Evolutionary conservation across 164 flowering plant genomes (phyloP), one percentile per base, ranked within the genome.

Genomic region (Chloranthus sessilifolius): DNA sequence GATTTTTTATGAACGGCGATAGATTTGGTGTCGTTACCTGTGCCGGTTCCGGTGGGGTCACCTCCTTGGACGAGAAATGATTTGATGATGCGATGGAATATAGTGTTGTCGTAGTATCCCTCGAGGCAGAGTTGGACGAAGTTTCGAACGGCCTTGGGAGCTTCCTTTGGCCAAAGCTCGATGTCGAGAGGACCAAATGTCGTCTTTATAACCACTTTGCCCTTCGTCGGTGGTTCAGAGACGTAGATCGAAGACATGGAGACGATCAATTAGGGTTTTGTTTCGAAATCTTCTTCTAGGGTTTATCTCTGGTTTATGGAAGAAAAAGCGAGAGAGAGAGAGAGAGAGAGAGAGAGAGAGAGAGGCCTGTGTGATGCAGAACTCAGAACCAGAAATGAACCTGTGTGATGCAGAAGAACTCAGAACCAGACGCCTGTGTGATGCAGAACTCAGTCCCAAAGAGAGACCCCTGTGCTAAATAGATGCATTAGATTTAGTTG

Each of bases 111-210:
- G 61, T 76, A 92, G 66, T 82, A 92, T 22, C 95, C 95, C 37
- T 88, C 97, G 41, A 88, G 76, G 58, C 96, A 88, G 48, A 88
- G 84, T 74, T 88, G 96, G 4, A 92, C 89, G 72, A 92, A 92
- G 69, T 92, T 92, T 52, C 95, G 62, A 9, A 69, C 80, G 34
- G 98, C 88, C 53, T 88, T 92, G 9, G 98, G 95, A 0, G 98
- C 96, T 64, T 92, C 96, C 49, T 88, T 88, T 2, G 98, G 96
- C 98, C 98, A 92, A 1, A 92, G 80, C 76, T 88, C 98, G 44
- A 92, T 79, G 70, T 92, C 96, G 2, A 92, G 55, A 1, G 98
- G 84, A 0, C 98, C 96, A 51, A 79, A 61, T 9, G 77, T 85
- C 37, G 98, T 88, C 50, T 70, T 66, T 67, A 88, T 12, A 10